A percentile compares a stretch with the other conserved stretches of the same genome.
These are phyloP conservation scores for Botrytis fabae DNA, from an alignment of 2,329 filamentous ascomycete genomes.

Conservation along the genomic window DNA sequence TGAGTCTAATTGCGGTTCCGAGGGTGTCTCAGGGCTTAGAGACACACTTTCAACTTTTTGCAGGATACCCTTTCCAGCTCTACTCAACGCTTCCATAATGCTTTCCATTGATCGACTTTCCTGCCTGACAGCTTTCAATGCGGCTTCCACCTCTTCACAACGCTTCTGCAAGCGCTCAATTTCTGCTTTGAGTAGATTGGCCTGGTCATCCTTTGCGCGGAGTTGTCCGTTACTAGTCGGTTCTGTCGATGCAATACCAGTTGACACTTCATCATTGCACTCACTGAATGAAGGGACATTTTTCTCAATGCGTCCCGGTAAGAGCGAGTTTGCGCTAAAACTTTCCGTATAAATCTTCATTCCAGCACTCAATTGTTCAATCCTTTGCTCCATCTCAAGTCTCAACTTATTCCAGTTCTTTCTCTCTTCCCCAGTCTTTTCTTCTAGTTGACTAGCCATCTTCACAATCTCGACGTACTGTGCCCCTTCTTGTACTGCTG, in stretches of 20 bases:
- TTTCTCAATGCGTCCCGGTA: background rate
- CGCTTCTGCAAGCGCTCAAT: conserved; percentile 33
- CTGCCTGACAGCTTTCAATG: conserved; percentile 33
- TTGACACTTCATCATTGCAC: conserved; percentile 26
- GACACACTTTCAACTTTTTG: conserved; percentile 19
- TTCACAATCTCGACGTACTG: conserved; percentile 42
- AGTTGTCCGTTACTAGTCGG: background rate
- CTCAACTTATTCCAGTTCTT: conserved; percentile 36
- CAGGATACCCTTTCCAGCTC: conserved; percentile 25
- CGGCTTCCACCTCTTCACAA: conserved; percentile 34
- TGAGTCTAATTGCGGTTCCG: background rate
- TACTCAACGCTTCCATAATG: conserved; percentile 33
- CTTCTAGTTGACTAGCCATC: conserved; percentile 39
- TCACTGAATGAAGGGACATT: background rate
- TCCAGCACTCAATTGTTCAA: conserved; percentile 30
- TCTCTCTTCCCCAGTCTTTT: conserved; percentile 36
- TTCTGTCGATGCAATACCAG: conserved; percentile 14
- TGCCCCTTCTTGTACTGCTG: conserved; percentile 39
- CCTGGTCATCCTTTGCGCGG: conserved; percentile 22
- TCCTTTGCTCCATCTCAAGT: conserved; percentile 37
- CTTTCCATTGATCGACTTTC: conserved; percentile 36
- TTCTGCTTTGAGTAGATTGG: conserved; percentile 33
- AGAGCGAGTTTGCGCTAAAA: background rate
- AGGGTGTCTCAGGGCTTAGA: background rate
- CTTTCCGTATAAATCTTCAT: background rate